Base-by-base conservation (phyloP, 2,329 filamentous ascomycete genomes). In the Ophiostoma sp. region DNA sequence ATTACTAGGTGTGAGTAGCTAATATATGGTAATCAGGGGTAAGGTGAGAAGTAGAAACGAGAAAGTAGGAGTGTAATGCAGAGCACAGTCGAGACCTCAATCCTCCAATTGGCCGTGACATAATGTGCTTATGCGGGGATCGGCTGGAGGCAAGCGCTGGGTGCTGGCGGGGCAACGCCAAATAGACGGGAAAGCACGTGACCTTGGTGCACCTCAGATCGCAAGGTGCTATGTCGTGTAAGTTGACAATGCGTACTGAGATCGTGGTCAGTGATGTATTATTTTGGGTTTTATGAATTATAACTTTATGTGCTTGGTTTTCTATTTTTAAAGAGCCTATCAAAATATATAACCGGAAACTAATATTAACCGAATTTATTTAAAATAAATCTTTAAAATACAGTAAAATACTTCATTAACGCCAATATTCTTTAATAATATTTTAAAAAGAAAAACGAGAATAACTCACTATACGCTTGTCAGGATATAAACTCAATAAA, bases 131-230 rank as follows among this genome's bases (percentile, higher is more conserved):
- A 44, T 41, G 60, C 57, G 60, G 68, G 52, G 52, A 57, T 65
- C 33, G 35, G 62, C 17, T 33, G 65, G 65, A 41, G 36, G 57
- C 33, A 57, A 31, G 62, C 33, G 62, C 62, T 67, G 17, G 15
- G 57, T 52, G 75, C 74, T 86, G 84, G 81, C 84, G 80, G 82
- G 84, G 83, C 84, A 86, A 86, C 84, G 80, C 82, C 82, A 83
- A 79, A 79, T 65, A 73, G 75, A 77, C 80, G 76, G 83, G 83
- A 76, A 72, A 72, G 79, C 84, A 86, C 82, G 83, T 86, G 84
- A 78, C 33, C 2, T 11, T n/a, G n/a, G 3, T 2, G 2, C 5
- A 15, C 27, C 1, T 62, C 27, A 27, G 1, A 10, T 17, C 39
- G 3, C 11, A 7, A 60, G 27, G 3, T 17, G 11, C 27, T 20